Evolutionary conservation across 2,329 filamentous ascomycete species (phyloP).

Genomic region (Alternaria solani): DNA sequence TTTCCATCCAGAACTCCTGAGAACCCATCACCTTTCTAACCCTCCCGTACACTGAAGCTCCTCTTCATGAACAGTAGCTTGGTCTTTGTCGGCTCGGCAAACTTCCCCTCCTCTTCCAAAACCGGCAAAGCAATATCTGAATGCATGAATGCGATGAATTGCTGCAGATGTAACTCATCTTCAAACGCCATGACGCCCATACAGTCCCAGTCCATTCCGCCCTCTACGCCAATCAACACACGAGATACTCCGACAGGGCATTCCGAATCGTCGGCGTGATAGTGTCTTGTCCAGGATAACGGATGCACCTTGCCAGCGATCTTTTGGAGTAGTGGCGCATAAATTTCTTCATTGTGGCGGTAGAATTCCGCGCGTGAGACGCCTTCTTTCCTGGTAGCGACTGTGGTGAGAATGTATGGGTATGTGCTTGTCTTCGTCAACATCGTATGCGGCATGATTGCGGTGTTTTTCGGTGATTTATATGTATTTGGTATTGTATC

Average conservation of each 20-base stretch:
- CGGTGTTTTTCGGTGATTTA: neutral
- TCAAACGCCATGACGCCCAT: slow-evolving; percentile 29
- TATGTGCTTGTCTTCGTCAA: slow-evolving; percentile 18
- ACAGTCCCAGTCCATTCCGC: slow-evolving; percentile 30
- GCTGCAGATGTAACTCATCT: slow-evolving; percentile 30
- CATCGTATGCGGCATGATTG: neutral
- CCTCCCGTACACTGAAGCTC: slow-evolving; percentile 2
- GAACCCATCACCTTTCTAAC: neutral
- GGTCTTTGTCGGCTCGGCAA: slow-evolving; percentile 20
- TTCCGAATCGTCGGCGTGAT: slow-evolving; percentile 26
- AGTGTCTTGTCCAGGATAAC: slow-evolving; percentile 25
- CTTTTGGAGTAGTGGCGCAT: slow-evolving; percentile 23
- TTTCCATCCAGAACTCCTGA: neutral
- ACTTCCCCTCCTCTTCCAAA: slow-evolving; percentile 29
- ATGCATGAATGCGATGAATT: slow-evolving; percentile 32
- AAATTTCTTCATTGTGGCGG: slow-evolving; percentile 22
- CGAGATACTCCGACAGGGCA: slow-evolving; percentile 19
- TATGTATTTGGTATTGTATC: neutral
- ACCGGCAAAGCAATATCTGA: slow-evolving; percentile 18
- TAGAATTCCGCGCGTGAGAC: slow-evolving; percentile 22
- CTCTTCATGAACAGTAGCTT: slow-evolving; percentile 29
- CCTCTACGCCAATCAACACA: slow-evolving; percentile 18
- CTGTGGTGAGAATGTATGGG: slow-evolving; percentile 21
- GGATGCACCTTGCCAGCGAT: slow-evolving; percentile 25
- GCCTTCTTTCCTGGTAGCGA: slow-evolving; percentile 26